phyloP scores from a whole-genome alignment of 306 rosid genomes.

The Luffa aegyptiaca region DNA sequence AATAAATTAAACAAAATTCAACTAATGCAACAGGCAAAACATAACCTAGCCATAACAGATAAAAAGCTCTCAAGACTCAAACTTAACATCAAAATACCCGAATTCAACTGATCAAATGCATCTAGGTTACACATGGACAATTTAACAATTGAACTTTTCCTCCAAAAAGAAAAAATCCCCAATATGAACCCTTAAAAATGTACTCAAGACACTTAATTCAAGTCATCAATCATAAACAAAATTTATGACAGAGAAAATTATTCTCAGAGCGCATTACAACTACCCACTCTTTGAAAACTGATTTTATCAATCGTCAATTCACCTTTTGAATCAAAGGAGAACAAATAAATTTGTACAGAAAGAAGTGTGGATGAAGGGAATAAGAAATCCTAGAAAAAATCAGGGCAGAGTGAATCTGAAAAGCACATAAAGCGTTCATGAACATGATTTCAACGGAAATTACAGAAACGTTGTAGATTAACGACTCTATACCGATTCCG shows the following conservation, averaged over 20 bases:
- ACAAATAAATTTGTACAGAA: not conserved
- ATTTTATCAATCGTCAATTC: not conserved
- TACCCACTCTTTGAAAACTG: not conserved
- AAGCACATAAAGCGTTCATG: not conserved
- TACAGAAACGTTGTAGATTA: too few species aligned
- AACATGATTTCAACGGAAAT: not conserved
- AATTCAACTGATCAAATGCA: not conserved
- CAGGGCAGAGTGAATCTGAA: not conserved
- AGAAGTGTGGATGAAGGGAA: not conserved
- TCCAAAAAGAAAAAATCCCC: not conserved
- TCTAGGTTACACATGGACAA: not conserved
- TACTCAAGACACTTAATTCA: not conserved
- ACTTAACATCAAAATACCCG: not conserved
- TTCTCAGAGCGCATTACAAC: not conserved
- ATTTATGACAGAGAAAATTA: not conserved
- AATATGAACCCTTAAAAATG: not conserved
- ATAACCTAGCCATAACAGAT: not conserved
- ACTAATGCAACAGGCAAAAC: not conserved
- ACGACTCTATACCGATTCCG: not conserved
- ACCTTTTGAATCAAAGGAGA: not conserved
- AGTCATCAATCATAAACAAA: not conserved
- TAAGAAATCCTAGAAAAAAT: not conserved
- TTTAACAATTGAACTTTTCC: not conserved
- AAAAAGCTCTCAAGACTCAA: not conserved
- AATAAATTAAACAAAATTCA: not conserved